Evolutionary conservation across 2,329 filamentous ascomycete genomes (phyloP).

Genomic region (Xylaria arbuscula): DNA sequence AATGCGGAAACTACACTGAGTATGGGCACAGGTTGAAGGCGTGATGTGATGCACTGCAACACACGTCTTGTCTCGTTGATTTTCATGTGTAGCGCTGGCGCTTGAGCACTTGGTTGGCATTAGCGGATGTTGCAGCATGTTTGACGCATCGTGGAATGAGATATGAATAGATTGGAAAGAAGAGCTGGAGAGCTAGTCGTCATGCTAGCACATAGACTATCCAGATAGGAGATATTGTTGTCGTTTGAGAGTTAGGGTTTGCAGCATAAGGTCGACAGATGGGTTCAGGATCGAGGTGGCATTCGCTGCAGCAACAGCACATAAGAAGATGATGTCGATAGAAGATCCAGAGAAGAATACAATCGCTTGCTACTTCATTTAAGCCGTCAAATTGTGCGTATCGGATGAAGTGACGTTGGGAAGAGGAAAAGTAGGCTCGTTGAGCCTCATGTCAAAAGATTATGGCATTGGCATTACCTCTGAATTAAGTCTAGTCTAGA

Average conservation of each 20-base stretch:
- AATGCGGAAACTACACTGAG: constrained; percentile 77
- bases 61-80: background rate
- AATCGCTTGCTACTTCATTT: constrained; percentile 4
- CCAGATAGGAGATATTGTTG: background rate
- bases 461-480: constrained; percentile 36
- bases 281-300: background rate
- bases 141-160: constrained; percentile 1
- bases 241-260: background rate
- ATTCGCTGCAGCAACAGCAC: background rate
- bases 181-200: background rate
- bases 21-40: constrained; percentile 64
- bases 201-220: background rate
- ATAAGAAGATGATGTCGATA: background rate
- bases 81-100: constrained; percentile 26
- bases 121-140: constrained; percentile 25
- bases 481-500: constrained; percentile 46
- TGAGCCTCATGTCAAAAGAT: constrained; percentile 43
- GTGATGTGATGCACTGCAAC: constrained; percentile 11
- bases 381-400: background rate
- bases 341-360: constrained; percentile 14
- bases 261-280: background rate
- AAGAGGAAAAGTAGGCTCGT: constrained; percentile 35
- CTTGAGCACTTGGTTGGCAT: constrained; percentile 31
- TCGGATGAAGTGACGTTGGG: constrained; percentile 41
- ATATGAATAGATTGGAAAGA: background rate